These are phyloP conservation scores for Yamadazyma diospyri DNA, from an alignment of 1,139 yeast genomes.

Conservation along the genomic window DNA sequence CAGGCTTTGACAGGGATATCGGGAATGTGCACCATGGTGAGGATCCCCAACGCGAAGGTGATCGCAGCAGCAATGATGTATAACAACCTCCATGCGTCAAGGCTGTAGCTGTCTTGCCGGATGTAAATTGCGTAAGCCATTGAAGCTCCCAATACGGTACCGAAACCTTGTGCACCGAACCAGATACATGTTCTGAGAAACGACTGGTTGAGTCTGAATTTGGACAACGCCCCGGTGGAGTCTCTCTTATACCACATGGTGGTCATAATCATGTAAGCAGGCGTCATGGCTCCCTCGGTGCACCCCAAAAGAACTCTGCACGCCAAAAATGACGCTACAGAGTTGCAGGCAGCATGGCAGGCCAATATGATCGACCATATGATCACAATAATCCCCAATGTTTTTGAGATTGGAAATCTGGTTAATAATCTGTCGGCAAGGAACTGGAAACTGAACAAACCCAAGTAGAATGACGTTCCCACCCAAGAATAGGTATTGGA, in stretches of 20 bases:
- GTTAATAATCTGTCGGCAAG: conserved; percentile 52
- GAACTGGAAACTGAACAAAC: conserved; percentile 47
- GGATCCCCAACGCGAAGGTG: conserved; percentile 21
- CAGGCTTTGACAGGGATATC: conserved; percentile 25
- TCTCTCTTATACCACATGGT: conserved; percentile 20
- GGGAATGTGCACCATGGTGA: conserved; percentile 21
- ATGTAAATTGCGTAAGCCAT: conserved; percentile 19
- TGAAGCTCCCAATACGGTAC: conserved; percentile 11
- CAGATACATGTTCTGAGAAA: conserved; percentile 17
- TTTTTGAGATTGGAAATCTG: conserved; percentile 50
- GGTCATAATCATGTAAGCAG: conserved; percentile 24
- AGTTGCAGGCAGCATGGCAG: conserved; percentile 40
- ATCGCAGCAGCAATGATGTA: conserved; percentile 23
- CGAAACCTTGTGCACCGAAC: conserved; percentile 11
- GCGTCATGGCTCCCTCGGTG: conserved; percentile 33
- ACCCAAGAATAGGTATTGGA: conserved; percentile 39
- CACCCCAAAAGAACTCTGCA: conserved; percentile 45
- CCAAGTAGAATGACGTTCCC: conserved; percentile 55
- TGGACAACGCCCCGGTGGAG: conserved; percentile 25
- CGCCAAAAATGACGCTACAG: conserved; percentile 47
- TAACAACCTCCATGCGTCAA: conserved; percentile 27
- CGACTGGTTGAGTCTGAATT: conserved; percentile 13
- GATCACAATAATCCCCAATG: conserved; percentile 39
- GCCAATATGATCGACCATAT: conserved; percentile 50
- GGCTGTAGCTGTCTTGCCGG: conserved; percentile 12